Evolutionary conservation across 2,329 filamentous ascomycete species (phyloP).

Genomic region (Cercospora sesami): DNA sequence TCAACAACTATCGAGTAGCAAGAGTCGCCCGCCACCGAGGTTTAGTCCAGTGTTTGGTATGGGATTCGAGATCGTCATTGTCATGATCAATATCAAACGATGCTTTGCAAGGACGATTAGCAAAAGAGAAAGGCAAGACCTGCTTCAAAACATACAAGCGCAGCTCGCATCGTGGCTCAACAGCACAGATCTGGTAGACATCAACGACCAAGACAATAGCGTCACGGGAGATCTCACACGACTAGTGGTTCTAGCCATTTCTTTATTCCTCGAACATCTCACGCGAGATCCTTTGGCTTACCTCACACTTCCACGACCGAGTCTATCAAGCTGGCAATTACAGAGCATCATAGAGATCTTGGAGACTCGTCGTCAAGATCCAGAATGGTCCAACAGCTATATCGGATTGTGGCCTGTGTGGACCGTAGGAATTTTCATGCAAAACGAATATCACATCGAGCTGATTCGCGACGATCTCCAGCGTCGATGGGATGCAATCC

Average conservation of each 20-base stretch:
- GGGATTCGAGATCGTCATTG: neutral
- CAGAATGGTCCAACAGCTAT: neutral
- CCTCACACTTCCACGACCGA: neutral
- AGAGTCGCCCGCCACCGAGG: neutral
- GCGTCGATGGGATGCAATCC: neutral
- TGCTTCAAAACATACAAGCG: neutral
- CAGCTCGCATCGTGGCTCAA: neutral
- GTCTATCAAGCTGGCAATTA: neutral
- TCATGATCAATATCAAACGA: neutral
- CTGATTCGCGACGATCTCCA: neutral
- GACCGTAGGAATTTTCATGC: neutral
- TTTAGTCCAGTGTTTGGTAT: neutral
- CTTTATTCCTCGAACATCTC: neutral
- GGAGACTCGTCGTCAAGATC: neutral
- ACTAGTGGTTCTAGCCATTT: neutral
- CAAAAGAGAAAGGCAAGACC: neutral
- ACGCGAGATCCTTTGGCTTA: neutral
- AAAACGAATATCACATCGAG: neutral
- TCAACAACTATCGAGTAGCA: neutral
- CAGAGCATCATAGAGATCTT: neutral
- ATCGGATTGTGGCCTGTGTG: neutral
- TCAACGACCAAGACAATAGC: neutral
- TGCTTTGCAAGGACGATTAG: neutral
- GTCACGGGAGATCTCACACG: neutral
- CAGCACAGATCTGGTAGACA: neutral